phyloP scores from a whole-genome alignment of 805 yeast species.

The Wickerhamomyces xylosicus region DNA sequence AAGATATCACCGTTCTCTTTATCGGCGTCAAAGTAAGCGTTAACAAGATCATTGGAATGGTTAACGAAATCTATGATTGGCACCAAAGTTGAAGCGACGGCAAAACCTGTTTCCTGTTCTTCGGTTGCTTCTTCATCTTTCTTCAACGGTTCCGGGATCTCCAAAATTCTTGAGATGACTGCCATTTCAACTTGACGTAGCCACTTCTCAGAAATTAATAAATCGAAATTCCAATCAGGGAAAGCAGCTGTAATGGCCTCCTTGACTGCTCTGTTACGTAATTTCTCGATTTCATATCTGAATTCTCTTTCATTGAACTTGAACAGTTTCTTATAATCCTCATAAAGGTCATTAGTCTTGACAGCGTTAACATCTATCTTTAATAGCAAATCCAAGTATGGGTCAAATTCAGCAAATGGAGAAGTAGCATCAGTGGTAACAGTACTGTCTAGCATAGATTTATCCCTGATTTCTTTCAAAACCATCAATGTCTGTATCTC shows the following conservation, averaged over 20 bases:
- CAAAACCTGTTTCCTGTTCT: conserved; percentile 26
- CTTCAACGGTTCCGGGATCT: conserved; percentile 39
- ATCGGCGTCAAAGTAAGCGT: conserved; percentile 56
- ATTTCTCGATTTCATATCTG: conserved; percentile 10
- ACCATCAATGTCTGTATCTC: conserved; percentile 15
- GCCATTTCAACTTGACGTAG: conserved; percentile 28
- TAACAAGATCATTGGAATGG: conserved; percentile 35
- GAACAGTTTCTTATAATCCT: conserved; percentile 16
- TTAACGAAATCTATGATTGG: conserved; percentile 64
- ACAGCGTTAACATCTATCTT: conserved; percentile 21
- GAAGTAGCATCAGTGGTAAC: conserved; percentile 5
- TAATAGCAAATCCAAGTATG: conserved; percentile 25
- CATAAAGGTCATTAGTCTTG: conserved; percentile 21
- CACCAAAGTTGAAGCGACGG: conserved; percentile 44
- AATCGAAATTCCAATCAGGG: conserved; percentile 4
- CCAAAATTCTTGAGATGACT: conserved; percentile 49
- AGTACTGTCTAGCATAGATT: background rate
- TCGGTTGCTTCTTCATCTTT: conserved; percentile 3
- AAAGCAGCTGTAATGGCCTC: conserved; percentile 15
- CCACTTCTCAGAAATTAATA: conserved; percentile 7
- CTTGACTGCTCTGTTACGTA: conserved; percentile 11
- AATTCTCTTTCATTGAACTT: conserved; percentile 13
- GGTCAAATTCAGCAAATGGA: conserved; percentile 18
- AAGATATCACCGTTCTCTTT: conserved; percentile 31
- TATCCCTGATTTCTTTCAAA: conserved; percentile 10